Conservation (phyloP, 345 rosid genomes). For the Streptanthus diversifolius region DNA sequence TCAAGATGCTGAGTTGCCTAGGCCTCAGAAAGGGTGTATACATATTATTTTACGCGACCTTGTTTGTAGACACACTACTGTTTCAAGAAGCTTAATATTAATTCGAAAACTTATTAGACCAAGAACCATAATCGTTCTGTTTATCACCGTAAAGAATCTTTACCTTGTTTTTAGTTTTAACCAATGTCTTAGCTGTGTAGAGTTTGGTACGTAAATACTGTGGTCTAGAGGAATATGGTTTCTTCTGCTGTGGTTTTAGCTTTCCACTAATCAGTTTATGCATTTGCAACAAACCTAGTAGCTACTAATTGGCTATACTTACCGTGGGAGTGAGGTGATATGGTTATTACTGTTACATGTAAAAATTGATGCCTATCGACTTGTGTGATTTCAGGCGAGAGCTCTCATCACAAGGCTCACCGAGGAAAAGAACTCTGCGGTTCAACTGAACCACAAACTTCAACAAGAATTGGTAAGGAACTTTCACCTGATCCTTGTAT, state of each 20-base stretch:
- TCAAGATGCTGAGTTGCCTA: background rate
- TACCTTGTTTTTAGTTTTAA: background rate
- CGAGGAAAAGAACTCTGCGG: slow-evolving; percentile 49
- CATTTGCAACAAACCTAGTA: background rate
- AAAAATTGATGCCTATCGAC: background rate
- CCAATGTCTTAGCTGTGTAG: background rate
- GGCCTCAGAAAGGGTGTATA: background rate
- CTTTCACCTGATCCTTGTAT: background rate
- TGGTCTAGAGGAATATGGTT: background rate
- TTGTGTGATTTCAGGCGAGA: slow-evolving; percentile 43
- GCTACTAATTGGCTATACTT: background rate
- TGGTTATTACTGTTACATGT: background rate
- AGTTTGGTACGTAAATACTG: background rate
- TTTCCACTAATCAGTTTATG: background rate
- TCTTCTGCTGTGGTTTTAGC: background rate
- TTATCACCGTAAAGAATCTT: background rate
- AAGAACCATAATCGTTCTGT: background rate
- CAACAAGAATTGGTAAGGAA: slow-evolving; percentile 63
- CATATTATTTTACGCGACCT: background rate
- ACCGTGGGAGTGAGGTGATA: background rate
- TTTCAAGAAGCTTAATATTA: background rate
- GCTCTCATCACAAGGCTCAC: slow-evolving; percentile 53
- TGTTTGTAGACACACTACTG: too few species aligned
- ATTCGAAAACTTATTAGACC: background rate
- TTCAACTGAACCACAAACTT: slow-evolving; percentile 52